Base-by-base conservation (phyloP, 257 asterid genomes). In the Avicennia marina region DNA sequence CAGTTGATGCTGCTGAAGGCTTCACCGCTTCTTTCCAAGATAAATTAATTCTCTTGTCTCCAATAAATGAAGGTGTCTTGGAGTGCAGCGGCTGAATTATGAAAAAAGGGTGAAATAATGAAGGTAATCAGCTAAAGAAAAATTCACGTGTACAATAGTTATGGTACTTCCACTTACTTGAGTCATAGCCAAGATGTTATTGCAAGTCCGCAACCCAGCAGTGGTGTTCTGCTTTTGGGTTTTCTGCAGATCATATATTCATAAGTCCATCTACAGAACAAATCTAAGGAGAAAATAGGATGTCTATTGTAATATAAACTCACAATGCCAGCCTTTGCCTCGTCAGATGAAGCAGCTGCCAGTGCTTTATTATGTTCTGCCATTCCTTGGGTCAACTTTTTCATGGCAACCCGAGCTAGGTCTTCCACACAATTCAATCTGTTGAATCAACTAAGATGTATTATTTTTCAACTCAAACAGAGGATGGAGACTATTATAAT, bases 1-100 rank as follows among this genome's bases (percentile, higher is more conserved):
- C 63, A 66, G 80, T 59, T 51, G 85, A 67, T 38, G 80, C 43
- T 51, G 71, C 66, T 6, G 79, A 54, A 69, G 94, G 65, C 65
- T 84, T 84, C 60, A 46, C 77, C 19, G 69, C 73, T 65, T 86
- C 96, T 76, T 80, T 90, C 98, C 98, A 86, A n/a, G 98, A 84
- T 45, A 90, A 72, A 75, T 41, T 78, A 25, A 86, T 80, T 50
- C 29, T 80, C 82, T 84, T 82, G 76, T 86, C 94, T 50, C 88
- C 95, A 46, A 82, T 77, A 70, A 90, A 90, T 64, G 96, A 75
- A 55, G 97, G 96, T 49, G 89, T 65, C 70, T 90, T 90, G 70
- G 79, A 48, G 56, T 75, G 94, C 62, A 90, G 86, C 34, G 95
- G 87, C 98, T 90, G 86, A 58, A 56, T 43, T 19, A 52, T 24